phyloP scores from a whole-genome alignment of 2,329 filamentous ascomycete species.

The Gremmenia infestans region DNA sequence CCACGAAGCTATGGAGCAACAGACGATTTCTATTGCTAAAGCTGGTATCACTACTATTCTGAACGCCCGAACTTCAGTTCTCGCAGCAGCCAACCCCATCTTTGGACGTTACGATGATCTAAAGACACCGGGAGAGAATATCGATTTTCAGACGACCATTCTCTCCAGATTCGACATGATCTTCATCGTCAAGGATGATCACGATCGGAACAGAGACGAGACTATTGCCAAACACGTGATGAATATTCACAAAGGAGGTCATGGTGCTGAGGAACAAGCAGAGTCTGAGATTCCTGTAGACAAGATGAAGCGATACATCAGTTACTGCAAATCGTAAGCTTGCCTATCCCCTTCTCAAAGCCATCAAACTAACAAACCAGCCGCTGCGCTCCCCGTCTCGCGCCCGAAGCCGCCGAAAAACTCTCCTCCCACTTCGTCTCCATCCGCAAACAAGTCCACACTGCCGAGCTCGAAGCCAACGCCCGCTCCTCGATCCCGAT shows the following conservation, averaged over 20 bases:
- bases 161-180: constrained; percentile 99
- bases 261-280: constrained; percentile 72
- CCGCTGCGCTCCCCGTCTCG: constrained; percentile 87
- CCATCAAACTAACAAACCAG: constrained; percentile 39
- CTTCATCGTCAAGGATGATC: constrained; percentile 95
- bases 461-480: constrained; percentile 84
- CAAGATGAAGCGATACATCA: constrained; percentile 96
- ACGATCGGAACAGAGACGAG: constrained; percentile 84
- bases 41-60: constrained; percentile 97
- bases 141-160: constrained; percentile 98
- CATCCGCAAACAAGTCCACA: constrained; percentile 90
- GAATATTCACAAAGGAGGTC: constrained; percentile 90
- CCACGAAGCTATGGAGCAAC: constrained; percentile 99
- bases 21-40: constrained; percentile 98
- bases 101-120: constrained; percentile 98
- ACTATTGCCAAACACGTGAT: constrained; percentile 95
- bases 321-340: constrained; percentile 88
- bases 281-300: constrained; percentile 90
- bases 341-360: not conserved
- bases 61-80: constrained; percentile 89
- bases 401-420: constrained; percentile 87
- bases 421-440: constrained; percentile 96
- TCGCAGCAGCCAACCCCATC: constrained; percentile 94
- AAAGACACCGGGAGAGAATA: constrained; percentile 96
- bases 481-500: constrained; percentile 91